phyloP scores from a whole-genome alignment of 2,329 filamentous ascomycete species.

The Corniculantispora saksenae region DNA sequence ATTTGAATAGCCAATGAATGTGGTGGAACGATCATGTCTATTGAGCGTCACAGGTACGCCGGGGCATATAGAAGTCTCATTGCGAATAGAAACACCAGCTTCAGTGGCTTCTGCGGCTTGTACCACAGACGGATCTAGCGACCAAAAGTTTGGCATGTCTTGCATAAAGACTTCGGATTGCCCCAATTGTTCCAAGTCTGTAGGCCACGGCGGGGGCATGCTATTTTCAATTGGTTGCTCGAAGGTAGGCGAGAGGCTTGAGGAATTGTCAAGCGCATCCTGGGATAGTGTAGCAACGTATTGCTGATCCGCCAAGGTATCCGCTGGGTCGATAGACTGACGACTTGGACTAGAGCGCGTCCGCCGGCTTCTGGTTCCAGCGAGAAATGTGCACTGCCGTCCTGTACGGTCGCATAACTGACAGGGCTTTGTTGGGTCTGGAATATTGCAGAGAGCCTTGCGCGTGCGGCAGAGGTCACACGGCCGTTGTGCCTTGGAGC shows the following conservation, averaged over 20 bases:
- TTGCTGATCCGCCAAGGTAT: neutral
- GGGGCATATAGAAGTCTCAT: neutral
- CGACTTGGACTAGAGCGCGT: neutral
- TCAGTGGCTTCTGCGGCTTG: neutral
- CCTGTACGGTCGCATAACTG: conserved; percentile 28
- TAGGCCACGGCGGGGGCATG: neutral
- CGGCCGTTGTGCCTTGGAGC: conserved; percentile 26
- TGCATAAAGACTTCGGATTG: conserved; percentile 3
- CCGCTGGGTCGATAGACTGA: neutral
- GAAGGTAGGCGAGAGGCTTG: neutral
- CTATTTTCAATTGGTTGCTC: neutral
- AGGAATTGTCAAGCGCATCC: neutral
- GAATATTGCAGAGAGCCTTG: conserved; percentile 31
- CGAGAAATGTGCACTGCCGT: conserved; percentile 27
- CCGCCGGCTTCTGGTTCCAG: neutral
- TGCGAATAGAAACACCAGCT: too few relatives aligned
- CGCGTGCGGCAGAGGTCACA: conserved; percentile 27
- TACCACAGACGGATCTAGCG: neutral
- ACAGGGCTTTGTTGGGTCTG: conserved; percentile 28
- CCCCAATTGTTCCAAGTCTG: neutral
- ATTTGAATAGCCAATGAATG: conserved; percentile 17
- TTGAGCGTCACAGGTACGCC: neutral
- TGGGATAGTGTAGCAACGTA: neutral
- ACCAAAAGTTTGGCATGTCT: conserved; percentile 2
- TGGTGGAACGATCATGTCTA: conserved; percentile 17